phyloP scores from a whole-genome alignment of 73 alveolate genomes.

The Tetrahymena elliotti region DNA sequence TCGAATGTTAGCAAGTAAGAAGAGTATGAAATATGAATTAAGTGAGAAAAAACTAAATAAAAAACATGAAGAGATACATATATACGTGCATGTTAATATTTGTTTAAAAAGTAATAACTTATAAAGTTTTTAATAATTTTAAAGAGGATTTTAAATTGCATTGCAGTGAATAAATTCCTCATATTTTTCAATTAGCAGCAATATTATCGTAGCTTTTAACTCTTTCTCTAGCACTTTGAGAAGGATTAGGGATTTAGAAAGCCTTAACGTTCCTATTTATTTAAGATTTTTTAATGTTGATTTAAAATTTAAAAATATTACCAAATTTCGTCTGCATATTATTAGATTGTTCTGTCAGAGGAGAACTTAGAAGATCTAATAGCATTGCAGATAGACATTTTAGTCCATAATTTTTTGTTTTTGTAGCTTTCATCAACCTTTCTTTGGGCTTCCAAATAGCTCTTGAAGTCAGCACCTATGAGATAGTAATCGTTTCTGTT shows the following conservation, averaged over 20 bases:
- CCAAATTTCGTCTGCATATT: conserved; percentile 64
- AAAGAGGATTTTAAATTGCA: too few species aligned
- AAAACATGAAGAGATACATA: too few species aligned
- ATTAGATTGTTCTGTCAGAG: conserved; percentile 53
- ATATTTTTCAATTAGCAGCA: background rate
- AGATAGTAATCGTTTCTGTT: conserved; percentile 53
- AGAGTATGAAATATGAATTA: too few species aligned
- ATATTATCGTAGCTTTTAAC: conserved; percentile 1
- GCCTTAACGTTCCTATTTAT: conserved; percentile 7
- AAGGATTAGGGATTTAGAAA: conserved; percentile 31
- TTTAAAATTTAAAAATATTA: background rate
- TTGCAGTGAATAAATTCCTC: too few species aligned
- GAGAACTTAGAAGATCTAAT: conserved; percentile 46
- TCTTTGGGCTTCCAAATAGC: conserved; percentile 61
- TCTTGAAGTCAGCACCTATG: conserved; percentile 67
- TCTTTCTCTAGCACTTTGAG: conserved; percentile 29
- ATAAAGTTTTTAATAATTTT: too few species aligned
- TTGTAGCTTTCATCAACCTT: conserved; percentile 48
- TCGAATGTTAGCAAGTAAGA: too few species aligned
- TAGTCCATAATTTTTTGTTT: conserved; percentile 43
- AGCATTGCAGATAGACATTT: conserved; percentile 49
- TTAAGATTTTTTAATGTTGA: background rate
- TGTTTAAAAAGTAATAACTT: too few species aligned
- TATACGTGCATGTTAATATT: too few species aligned
- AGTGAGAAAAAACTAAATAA: too few species aligned